A percentile compares a stretch with the other conserved stretches of the same genome.
Evolutionary conservation across 2,329 filamentous ascomycete species (phyloP).

Genomic region (Pezicula rhizophila): DNA sequence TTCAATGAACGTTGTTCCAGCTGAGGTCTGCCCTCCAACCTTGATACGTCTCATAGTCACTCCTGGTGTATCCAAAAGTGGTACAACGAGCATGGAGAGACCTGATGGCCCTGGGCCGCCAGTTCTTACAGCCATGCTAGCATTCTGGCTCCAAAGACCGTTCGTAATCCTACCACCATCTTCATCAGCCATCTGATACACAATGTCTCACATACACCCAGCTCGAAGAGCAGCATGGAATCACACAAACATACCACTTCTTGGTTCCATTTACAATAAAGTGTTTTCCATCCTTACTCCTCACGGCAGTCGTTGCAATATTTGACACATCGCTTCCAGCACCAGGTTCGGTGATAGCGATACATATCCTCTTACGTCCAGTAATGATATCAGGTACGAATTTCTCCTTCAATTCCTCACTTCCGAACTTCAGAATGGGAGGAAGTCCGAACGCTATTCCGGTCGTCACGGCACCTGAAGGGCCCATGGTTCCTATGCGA

Average conservation of each 20-base stretch:
- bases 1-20: constrained; percentile 70
- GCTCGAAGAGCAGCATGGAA: not conserved
- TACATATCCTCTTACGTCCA: constrained; percentile 62
- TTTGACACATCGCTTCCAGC: constrained; percentile 70
- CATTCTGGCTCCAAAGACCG: constrained; percentile 63
- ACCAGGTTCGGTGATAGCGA: constrained; percentile 73
- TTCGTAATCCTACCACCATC: constrained; percentile 54
- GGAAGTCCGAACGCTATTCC: constrained; percentile 70
- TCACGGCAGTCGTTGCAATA: constrained; percentile 61
- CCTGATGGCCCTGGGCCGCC: constrained; percentile 56
- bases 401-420: constrained; percentile 52
- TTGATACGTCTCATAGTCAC: constrained; percentile 64
- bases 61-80: constrained; percentile 59
- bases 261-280: constrained; percentile 71
- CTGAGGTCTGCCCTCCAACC: constrained; percentile 57
- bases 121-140: constrained; percentile 68
- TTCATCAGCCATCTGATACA: not conserved
- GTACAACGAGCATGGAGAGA: constrained; percentile 62
- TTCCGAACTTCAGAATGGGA: constrained; percentile 64
- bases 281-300: constrained; percentile 55
- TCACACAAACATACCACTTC: constrained; percentile 50
- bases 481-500: constrained; percentile 58
- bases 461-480: constrained; percentile 58
- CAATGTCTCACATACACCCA: not conserved
- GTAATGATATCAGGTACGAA: constrained; percentile 64